Evolutionary conservation across 495 filamentous ascomycete genomes (phyloP), one percentile per base, ranked within the genome.

Genomic region (Penicillium riverlandense): DNA sequence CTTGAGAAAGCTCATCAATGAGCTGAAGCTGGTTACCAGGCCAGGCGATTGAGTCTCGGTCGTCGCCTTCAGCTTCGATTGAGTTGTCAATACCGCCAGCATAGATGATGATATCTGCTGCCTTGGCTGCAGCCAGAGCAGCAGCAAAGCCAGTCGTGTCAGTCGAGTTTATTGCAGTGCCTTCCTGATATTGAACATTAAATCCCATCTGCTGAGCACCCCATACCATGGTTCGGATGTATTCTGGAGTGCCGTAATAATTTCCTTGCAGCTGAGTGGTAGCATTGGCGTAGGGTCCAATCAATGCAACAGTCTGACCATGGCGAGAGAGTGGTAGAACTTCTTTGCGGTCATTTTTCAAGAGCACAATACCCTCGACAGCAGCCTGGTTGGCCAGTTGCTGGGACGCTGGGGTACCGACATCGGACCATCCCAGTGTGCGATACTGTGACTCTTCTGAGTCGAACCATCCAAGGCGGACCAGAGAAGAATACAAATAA

Each of bases 401-500:
- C 60, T 76, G 68, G 0, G 76, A 68, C 30, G 74, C 58, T 4
- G 72, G 68, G 0, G 63, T 66, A 2, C 68, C 57, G 29, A 85
- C 79, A 41, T 78, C 67, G 7, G 62, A 58, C 67, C 72, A 82
- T 13, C 54, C 56, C 6, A 82, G 55, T 31, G 70, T 52, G 6
- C 79, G 70, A 52, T 81, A 83, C 10, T 56, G 53, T 38, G 49
- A 56, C 29, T 65, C 54, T 3, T 65, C 59, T 15, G 56, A 55
- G 47, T 85, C 80, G 45, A 85, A 85, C 56, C 78, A 83, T 11
- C 80, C 80, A 8, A 76, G 57, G 1, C 69, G 66, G 0, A 78
- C 65, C 12, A 84, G 72, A 11, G 66, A 74, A 1, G 71, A 65
- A 54, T 82, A 84, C 16, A 73, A 65, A 4, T 80, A 66, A 44